These are phyloP conservation scores for Eremochloa ophiuroides DNA, from an alignment of 176 grass and related monocot genomes.

Conservation along the genomic window DNA sequence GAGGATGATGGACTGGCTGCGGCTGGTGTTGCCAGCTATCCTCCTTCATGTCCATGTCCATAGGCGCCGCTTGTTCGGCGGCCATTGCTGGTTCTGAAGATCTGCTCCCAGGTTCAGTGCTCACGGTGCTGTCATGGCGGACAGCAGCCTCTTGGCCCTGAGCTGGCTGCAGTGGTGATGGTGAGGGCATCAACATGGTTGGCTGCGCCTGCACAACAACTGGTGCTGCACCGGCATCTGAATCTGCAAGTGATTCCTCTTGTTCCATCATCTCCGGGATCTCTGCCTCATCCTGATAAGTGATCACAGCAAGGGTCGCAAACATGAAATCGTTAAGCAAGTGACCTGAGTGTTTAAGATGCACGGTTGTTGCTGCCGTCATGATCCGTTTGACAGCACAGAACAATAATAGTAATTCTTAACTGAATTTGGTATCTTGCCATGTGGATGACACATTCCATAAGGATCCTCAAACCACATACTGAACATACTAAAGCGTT, in stretches of 20 bases:
- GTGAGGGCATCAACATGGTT: constrained; percentile 20
- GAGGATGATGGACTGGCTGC: background rate
- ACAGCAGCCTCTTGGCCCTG: background rate
- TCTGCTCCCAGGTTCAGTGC: background rate
- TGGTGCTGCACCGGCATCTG: background rate
- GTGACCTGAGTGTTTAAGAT: background rate
- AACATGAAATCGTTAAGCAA: background rate
- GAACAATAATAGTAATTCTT: background rate
- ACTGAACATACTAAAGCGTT: background rate
- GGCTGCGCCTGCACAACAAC: background rate
- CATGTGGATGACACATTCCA: constrained; percentile 29
- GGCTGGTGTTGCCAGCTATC: background rate
- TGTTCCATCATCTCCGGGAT: constrained; percentile 32
- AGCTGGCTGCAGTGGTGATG: background rate
- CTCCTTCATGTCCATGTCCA: constrained; percentile 21
- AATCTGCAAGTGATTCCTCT: background rate
- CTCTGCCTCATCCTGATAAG: constrained; percentile 7
- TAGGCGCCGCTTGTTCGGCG: background rate
- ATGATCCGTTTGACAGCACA: background rate
- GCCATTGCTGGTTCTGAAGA: background rate
- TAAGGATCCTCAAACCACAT: background rate
- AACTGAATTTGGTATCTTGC: background rate
- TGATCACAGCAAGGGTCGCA: background rate
- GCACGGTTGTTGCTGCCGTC: background rate
- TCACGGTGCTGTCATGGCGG: background rate